Evolutionary conservation across 306 rosid genomes (phyloP).

Genomic region (Quercus glauca): DNA sequence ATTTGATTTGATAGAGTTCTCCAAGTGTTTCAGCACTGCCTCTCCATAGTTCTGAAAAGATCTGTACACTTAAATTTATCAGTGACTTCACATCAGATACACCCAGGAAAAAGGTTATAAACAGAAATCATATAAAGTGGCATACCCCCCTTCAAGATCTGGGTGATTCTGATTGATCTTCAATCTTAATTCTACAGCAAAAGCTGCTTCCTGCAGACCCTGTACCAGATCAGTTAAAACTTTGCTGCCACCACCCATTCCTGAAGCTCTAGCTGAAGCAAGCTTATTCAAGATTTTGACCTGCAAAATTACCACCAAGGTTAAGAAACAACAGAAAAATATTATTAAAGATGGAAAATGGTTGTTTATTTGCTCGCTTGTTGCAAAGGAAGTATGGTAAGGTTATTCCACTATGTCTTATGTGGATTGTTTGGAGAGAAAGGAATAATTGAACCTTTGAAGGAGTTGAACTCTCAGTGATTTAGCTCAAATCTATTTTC

Average conservation of each 20-base stretch:
- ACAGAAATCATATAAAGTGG: conserved; percentile 5
- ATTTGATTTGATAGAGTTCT: conserved; percentile 50
- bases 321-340: not conserved
- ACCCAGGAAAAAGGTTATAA: conserved; percentile 8
- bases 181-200: conserved; percentile 73
- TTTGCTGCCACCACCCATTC: conserved; percentile 70
- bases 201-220: conserved; percentile 76
- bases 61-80: conserved; percentile 44
- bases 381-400: too few relatives aligned
- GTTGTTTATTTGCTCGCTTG: too few relatives aligned
- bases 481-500: too few relatives aligned
- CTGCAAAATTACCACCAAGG: conserved; percentile 35
- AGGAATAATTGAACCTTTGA: too few relatives aligned
- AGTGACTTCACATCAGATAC: conserved; percentile 30
- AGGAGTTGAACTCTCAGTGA: too few relatives aligned
- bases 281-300: conserved; percentile 93
- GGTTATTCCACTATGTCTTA: too few relatives aligned
- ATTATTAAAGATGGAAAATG: not conserved
- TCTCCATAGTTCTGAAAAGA: conserved; percentile 91
- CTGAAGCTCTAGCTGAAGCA: conserved; percentile 84
- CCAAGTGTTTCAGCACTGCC: conserved; percentile 76
- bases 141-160: conserved; percentile 87
- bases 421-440: too few relatives aligned
- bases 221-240: conserved; percentile 75
- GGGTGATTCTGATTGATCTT: conserved; percentile 85